Evolutionary conservation across 208 protist species (phyloP), one percentile per base, ranked within the genome.

Genomic region (Acanthamoeba castellanii): DNA sequence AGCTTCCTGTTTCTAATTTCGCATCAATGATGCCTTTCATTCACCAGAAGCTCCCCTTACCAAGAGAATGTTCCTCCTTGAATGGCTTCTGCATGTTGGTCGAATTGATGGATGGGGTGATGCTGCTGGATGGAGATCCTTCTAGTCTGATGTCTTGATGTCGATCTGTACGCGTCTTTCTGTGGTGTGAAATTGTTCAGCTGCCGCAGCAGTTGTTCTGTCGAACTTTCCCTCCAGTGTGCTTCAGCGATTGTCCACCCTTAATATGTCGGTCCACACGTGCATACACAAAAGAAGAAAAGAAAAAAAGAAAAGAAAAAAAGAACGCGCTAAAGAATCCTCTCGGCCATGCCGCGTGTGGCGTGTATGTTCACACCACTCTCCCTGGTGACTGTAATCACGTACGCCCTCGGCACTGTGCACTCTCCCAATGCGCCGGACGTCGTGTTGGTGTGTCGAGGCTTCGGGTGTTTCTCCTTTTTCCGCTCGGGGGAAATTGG

Each of bases 11-110:
- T 37, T 13, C 30, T 27, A 22, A 45, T 34, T 18, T 55, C 32
- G 8, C 11, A 57, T 89, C 34, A 57, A 57, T 42, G 37, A 42
- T 42, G 37, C 37, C 37, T 42, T 42, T 42, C 37, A 3, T 42
- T 42, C 3, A 1, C 37, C 37, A 42, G 37, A 42, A 42, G 37
- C 37, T 1, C 37, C 37, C 37, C 88, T 6, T 91, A 95, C 93
- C 93, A 32, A 82, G 82, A 1, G 93, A 30, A 90, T 95, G 93
- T 30, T 95, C 93, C 57, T 95, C 81, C 81, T 95, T 95, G 81
- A 95, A 95, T 16, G 90, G 72, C 90, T 94, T 94, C 68, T 61
- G 47, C 47, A 52, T 92, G 52, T 1, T 52, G 11, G 8, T 87
- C 25, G 45, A 37, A 37, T 50, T 42, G 34, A 47, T 50, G 72